Base-by-base conservation (phyloP, 1,284 basidiomycete genomes). In the Abortiporus biennis region DNA sequence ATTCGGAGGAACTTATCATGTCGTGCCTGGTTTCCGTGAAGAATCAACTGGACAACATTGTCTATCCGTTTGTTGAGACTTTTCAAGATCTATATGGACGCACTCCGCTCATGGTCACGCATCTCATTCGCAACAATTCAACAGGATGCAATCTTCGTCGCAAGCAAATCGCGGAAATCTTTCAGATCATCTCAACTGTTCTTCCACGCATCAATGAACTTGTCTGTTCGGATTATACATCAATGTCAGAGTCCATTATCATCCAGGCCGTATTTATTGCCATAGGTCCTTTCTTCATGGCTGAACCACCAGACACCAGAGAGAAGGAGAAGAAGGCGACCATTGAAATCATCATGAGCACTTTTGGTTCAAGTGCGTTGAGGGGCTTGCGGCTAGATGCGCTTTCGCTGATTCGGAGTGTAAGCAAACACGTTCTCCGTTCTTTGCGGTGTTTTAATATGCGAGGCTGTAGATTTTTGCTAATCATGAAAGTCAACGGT, bases 181-280 rank as follows among this genome's bases (percentile, higher is more conserved):
- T 85, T 60, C 83, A 78, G 56, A 76, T 71, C 4, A 63, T 83
- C 8, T 76, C 81, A 8, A 75, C 80, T 2, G 72, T 81, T 9
- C 61, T 90, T 20, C 80, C 86, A 3, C 71, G 79, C 27, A 74
- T 92, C 42, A 85, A 79, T 48, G 69, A 70, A 15, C 68, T 91
- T 25, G 71, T 89, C 34, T 76, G 74, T 40, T 72, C 80, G 4
- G 83, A 81, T 46, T 70, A 66, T 17, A 78, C 87, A 34, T 72
- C 83, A 4, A 88, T 95, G 80, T 86, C 87, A 2, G 93, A 96
- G 47, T 64, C 78, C 0, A 85, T 94, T 50, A 82, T 96, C 54
- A 95, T 96, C 42, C 83, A 89, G 52, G 82, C 85, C 0, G 89
- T 96, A 3, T 97, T 94, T 61, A 83, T 96, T 40, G 81, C 91